Conservation (phyloP, 129 eudicot genomes). For the Centella asiatica region DNA sequence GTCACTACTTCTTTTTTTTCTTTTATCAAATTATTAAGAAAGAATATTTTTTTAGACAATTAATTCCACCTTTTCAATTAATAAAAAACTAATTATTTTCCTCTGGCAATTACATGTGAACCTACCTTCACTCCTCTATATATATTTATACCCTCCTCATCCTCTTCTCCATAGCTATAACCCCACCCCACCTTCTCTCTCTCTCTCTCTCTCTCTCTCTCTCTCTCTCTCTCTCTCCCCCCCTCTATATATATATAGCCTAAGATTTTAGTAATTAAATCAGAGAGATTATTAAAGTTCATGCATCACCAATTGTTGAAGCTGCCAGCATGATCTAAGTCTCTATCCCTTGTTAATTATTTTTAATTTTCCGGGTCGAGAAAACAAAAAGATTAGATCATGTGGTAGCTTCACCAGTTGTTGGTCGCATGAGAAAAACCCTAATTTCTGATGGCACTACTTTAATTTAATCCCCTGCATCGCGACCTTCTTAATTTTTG, state of each 20-base stretch:
- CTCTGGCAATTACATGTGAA: too few species aligned
- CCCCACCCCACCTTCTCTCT: background rate
- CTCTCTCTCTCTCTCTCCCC: background rate
- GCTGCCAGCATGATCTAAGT: constrained; percentile 54
- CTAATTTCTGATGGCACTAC: background rate
- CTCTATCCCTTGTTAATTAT: constrained; percentile 3
- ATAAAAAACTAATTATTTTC: too few species aligned
- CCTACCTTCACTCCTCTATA: background rate
- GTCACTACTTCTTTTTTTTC: too few species aligned
- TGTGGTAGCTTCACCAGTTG: constrained; percentile 45
- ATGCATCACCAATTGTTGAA: constrained; percentile 32
- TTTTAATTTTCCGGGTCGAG: constrained; percentile 10
- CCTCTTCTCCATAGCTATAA: background rate
- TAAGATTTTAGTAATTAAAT: background rate
- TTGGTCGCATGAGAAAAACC: constrained; percentile 19
- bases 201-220: background rate
- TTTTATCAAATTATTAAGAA: too few species aligned
- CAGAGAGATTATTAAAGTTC: background rate
- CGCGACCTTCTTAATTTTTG: background rate
- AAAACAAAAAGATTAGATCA: constrained; percentile 33
- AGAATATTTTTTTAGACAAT: too few species aligned
- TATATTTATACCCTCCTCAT: background rate
- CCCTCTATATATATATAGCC: background rate
- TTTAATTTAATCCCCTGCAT: background rate
- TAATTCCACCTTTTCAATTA: too few species aligned